These are phyloP conservation scores for Aureobasidium namibiae DNA, from an alignment of 2,329 filamentous ascomycete species.

Conservation along the genomic window DNA sequence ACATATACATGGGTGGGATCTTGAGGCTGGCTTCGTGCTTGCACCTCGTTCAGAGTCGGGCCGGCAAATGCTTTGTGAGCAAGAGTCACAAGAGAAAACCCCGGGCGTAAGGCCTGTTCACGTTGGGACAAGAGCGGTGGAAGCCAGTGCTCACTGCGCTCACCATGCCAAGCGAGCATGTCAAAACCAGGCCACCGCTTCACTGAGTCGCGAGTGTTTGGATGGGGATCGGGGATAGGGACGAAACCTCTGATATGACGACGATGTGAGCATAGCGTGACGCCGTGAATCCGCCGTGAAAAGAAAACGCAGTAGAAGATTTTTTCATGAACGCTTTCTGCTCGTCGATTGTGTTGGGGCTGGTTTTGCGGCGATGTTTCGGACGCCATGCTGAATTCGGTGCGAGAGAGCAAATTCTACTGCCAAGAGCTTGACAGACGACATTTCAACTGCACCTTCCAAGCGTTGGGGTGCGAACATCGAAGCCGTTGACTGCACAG, in stretches of 20 bases:
- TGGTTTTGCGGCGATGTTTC: slow-evolving; percentile 11
- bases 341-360: slow-evolving; percentile 7
- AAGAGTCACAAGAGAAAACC: slow-evolving; percentile 10
- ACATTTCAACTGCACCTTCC: background rate
- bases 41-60: slow-evolving; percentile 6
- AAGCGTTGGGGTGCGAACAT: background rate
- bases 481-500: background rate
- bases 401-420: slow-evolving; percentile 9
- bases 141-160: background rate
- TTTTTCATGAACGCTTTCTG: background rate
- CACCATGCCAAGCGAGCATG: background rate
- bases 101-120: background rate
- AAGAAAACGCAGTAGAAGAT: background rate
- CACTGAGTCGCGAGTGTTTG: background rate
- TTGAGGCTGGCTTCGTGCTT: background rate
- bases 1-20: slow-evolving; percentile 1
- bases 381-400: slow-evolving; percentile 7
- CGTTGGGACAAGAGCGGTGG: background rate
- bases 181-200: background rate
- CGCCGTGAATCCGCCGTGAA: slow-evolving; percentile 11
- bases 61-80: background rate
- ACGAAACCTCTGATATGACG: background rate
- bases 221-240: background rate
- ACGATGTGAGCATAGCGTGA: slow-evolving; percentile 2
- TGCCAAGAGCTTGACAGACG: slow-evolving; percentile 7